These are phyloP conservation scores for Termitomyces sp. DNA, from an alignment of 768 basidiomycete species.

Conservation along the genomic window DNA sequence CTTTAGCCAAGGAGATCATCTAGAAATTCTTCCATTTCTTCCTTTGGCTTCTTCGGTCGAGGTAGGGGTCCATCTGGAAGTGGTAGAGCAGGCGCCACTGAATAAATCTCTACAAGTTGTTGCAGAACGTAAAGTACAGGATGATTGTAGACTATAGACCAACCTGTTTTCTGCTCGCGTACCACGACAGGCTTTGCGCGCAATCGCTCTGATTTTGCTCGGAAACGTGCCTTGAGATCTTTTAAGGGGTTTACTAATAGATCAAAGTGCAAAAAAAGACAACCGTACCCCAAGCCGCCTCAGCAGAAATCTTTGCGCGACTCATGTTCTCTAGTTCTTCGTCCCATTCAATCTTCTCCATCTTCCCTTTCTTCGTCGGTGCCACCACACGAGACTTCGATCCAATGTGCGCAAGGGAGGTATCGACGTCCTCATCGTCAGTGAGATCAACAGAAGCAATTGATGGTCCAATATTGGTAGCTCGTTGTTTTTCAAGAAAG, in stretches of 20 bases:
- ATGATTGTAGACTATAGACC: background rate
- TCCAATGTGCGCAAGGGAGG: constrained; percentile 47
- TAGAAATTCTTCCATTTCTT: constrained; percentile 66
- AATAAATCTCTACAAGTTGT: constrained; percentile 2
- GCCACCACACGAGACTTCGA: constrained; percentile 19
- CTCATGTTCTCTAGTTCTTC: constrained; percentile 56
- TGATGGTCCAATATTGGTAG: constrained; percentile 32
- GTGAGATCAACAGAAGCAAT: constrained; percentile 12
- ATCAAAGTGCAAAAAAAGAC: background rate
- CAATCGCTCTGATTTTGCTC: constrained; percentile 47
- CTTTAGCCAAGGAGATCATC: constrained; percentile 50
- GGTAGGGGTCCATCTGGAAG: constrained; percentile 18
- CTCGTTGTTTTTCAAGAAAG: constrained; percentile 60
- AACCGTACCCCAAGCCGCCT: constrained; percentile 64
- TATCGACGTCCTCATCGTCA: constrained; percentile 60
- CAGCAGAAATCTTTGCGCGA: constrained; percentile 67
- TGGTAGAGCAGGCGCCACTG: constrained; percentile 19
- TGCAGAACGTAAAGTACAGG: background rate
- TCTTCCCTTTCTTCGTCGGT: constrained; percentile 54
- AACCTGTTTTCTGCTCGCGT: constrained; percentile 35
- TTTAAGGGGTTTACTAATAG: background rate
- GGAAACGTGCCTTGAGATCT: constrained; percentile 59
- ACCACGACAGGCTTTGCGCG: constrained; percentile 26
- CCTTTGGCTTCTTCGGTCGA: constrained; percentile 38
- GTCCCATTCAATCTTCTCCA: constrained; percentile 66